Percentiles rank a stretch among this genome's conserved stretches.
phyloP scores from a whole-genome alignment of 768 basidiomycete genomes.

The Leccinellum albellum region DNA sequence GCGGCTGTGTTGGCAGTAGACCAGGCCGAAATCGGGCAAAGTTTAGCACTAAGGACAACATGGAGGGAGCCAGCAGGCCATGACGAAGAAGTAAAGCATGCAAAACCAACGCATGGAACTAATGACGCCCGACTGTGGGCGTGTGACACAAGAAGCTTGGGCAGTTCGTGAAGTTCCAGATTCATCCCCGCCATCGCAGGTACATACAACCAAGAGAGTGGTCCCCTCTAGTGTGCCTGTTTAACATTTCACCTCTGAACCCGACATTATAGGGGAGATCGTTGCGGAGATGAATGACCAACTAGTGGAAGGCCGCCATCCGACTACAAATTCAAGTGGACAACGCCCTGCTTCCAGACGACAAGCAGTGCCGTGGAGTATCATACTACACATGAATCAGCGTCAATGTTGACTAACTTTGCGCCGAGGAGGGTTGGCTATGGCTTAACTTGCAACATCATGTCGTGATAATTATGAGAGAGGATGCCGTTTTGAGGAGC shows the following conservation, averaged over 20 bases:
- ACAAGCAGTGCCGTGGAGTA: slow-evolving; percentile 55
- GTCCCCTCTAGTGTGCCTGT: slow-evolving; percentile 52
- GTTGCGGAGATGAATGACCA: slow-evolving; percentile 60
- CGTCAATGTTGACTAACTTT: not conserved
- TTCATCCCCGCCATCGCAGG: slow-evolving; percentile 14
- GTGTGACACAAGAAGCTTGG: slow-evolving; percentile 17
- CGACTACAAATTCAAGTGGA: slow-evolving; percentile 61
- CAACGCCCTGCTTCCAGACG: slow-evolving; percentile 53
- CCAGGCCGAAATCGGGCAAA: slow-evolving; percentile 33
- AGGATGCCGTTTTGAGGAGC: slow-evolving; percentile 45
- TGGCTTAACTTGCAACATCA: slow-evolving; percentile 29
- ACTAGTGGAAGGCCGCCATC: slow-evolving; percentile 55
- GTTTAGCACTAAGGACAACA: slow-evolving; percentile 45
- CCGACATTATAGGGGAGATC: slow-evolving; percentile 61
- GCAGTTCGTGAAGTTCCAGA: slow-evolving; percentile 5
- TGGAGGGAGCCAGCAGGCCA: slow-evolving; percentile 65
- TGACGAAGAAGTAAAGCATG: slow-evolving; percentile 68
- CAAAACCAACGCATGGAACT: slow-evolving; percentile 65
- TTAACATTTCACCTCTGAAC: slow-evolving; percentile 53
- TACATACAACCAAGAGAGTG: slow-evolving; percentile 47
- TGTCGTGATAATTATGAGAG: slow-evolving; percentile 44
- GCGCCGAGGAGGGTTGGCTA: not conserved
- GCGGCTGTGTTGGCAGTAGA: slow-evolving; percentile 38
- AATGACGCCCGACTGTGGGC: slow-evolving; percentile 49
- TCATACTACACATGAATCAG: slow-evolving; percentile 37